A percentile compares a stretch with the other conserved stretches of the same genome.
Conservation (phyloP, 257 asterid genomes). For the Mitragyna speciosa region DNA sequence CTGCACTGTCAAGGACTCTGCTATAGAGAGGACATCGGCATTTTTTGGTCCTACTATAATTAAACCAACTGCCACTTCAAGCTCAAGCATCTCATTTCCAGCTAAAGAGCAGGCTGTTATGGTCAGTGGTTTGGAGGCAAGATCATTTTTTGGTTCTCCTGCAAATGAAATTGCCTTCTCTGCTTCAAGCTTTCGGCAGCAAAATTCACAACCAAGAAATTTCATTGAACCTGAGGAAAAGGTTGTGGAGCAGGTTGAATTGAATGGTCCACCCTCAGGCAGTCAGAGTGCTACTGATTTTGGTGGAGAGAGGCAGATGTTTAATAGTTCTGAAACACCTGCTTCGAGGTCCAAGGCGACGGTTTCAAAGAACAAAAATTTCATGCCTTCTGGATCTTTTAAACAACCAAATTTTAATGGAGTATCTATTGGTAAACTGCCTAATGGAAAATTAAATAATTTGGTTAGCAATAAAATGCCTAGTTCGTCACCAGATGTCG, state of each 20-base stretch:
- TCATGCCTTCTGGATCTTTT: constrained; percentile 49
- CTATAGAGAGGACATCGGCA: constrained; percentile 39
- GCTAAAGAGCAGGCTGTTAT: constrained; percentile 38
- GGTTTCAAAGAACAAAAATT: constrained; percentile 41
- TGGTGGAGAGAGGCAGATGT: constrained; percentile 36
- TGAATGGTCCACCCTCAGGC: constrained; percentile 45
- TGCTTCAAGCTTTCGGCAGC: constrained; percentile 45
- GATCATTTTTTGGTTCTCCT: constrained; percentile 47
- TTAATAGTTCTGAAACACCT: constrained; percentile 46
- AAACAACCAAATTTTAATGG: constrained; percentile 47
- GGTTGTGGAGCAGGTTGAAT: constrained; percentile 52
- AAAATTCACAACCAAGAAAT: constrained; percentile 44
- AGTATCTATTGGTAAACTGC: constrained; percentile 38
- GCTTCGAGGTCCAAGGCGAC: constrained; percentile 42
- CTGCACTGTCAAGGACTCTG: constrained; percentile 31
- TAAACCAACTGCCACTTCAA: constrained; percentile 35
- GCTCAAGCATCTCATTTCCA: constrained; percentile 31
- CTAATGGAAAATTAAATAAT: constrained; percentile 43
- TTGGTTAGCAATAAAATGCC: constrained; percentile 29
- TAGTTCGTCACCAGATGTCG: constrained; percentile 33
- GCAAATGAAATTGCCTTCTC: constrained; percentile 35
- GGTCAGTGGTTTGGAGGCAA: constrained; percentile 43
- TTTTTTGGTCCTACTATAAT: constrained; percentile 45
- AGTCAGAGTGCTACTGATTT: constrained; percentile 41
- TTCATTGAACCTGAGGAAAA: constrained; percentile 48